Conservation (phyloP, 1,284 basidiomycete species). For the Earliella scabrosa region DNA sequence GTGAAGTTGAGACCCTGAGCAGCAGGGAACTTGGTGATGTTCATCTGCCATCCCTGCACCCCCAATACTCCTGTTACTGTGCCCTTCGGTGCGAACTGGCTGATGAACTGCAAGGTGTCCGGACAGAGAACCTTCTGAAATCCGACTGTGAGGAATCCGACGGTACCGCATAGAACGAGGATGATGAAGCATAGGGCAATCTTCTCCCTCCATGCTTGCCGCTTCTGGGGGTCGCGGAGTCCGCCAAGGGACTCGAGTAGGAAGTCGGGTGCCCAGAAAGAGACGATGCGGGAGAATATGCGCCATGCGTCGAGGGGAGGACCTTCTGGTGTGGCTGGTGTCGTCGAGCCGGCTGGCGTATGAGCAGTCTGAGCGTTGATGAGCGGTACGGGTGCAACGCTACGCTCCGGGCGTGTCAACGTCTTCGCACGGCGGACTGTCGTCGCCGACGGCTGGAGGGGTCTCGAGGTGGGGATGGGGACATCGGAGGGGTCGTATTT, state of each 20-base stretch:
- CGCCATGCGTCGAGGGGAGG: slow-evolving; percentile 77
- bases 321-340: slow-evolving; percentile 33
- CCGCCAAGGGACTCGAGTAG: slow-evolving; percentile 79
- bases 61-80: slow-evolving; percentile 69
- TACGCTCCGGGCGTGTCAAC: slow-evolving; percentile 93
- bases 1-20: slow-evolving; percentile 69
- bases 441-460: slow-evolving; percentile 55
- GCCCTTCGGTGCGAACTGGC: slow-evolving; percentile 72
- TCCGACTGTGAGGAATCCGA: slow-evolving; percentile 96
- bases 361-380: slow-evolving; percentile 74
- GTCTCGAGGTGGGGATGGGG: slow-evolving; percentile 69
- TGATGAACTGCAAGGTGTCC: slow-evolving; percentile 53
- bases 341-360: slow-evolving; percentile 37
- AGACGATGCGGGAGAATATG: slow-evolving; percentile 78
- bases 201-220: slow-evolving; percentile 99
- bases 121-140: slow-evolving; percentile 94
- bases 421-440: slow-evolving; percentile 89
- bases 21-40: slow-evolving; percentile 60
- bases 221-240: slow-evolving; percentile 76
- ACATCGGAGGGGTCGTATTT: slow-evolving; percentile 49
- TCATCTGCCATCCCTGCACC: slow-evolving; percentile 80
- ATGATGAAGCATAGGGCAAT: slow-evolving; percentile 92
- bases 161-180: slow-evolving; percentile 72
- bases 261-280: slow-evolving; percentile 90
- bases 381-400: slow-evolving; percentile 91